phyloP scores from a whole-genome alignment of 192 early-diverging fungal genomes.

The Jimgerdemannia flammicorona region DNA sequence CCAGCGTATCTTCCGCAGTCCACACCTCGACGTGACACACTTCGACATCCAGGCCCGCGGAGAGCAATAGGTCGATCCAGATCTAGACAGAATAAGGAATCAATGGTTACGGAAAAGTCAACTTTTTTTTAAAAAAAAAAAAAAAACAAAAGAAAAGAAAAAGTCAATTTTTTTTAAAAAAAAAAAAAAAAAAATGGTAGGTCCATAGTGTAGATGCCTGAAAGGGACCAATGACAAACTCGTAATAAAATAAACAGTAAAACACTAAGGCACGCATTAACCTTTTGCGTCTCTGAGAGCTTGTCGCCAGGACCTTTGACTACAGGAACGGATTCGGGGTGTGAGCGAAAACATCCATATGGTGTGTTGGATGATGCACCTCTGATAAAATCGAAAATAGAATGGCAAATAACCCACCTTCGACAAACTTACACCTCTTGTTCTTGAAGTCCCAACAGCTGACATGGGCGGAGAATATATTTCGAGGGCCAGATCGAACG shows the following conservation, averaged over 20 bases:
- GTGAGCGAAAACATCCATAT: neutral
- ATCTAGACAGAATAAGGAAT: conserved; percentile 8
- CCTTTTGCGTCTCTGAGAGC: conserved; percentile 62
- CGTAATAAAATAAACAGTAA: no score
- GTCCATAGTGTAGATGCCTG: no score
- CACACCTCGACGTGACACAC: conserved; percentile 55
- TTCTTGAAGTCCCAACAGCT: conserved; percentile 60
- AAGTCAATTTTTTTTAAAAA: no score
- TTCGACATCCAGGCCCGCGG: conserved; percentile 51
- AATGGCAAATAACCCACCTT: conserved; percentile 32
- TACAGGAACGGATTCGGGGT: conserved; percentile 12
- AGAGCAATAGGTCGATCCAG: conserved; percentile 63
- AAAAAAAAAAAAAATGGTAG: no score
- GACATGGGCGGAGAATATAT: neutral
- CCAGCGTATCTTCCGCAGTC: conserved; percentile 31
- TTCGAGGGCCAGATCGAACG: no score
- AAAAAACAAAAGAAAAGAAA: no score
- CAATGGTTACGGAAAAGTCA: no score
- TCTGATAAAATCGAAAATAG: conserved; percentile 36
- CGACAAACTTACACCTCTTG: conserved; percentile 53
- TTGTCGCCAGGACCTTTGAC: conserved; percentile 70
- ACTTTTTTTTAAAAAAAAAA: no score
- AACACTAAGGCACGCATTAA: neutral
- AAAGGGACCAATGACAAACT: no score
- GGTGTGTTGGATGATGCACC: conserved; percentile 16